Percentiles rank a stretch among this genome's conserved stretches.
These are phyloP conservation scores for Ophiosphaerella korrae DNA, from an alignment of 2,329 filamentous ascomycete species.

Conservation along the genomic window DNA sequence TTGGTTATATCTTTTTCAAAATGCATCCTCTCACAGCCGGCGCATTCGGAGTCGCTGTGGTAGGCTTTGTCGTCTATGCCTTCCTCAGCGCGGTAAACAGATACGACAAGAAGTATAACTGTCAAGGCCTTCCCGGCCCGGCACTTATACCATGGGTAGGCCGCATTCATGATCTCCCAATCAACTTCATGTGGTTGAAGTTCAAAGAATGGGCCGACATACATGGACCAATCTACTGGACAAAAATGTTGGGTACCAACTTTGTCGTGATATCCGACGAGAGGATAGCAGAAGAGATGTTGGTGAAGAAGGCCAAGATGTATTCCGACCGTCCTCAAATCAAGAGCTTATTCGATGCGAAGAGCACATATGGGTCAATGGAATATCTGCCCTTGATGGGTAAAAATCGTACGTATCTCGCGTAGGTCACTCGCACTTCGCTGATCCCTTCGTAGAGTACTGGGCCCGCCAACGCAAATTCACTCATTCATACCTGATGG, in stretches of 20 bases:
- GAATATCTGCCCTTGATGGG: conserved; percentile 63
- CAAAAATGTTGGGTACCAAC: conserved; percentile 48
- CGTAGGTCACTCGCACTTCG: background rate
- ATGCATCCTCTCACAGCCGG: conserved; percentile 51
- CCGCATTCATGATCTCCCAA: conserved; percentile 44
- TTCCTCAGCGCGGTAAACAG: conserved; percentile 42
- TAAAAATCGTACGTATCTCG: conserved; percentile 54
- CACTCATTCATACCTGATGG: conserved; percentile 58
- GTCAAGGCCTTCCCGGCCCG: conserved; percentile 49
- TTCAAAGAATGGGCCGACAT: conserved; percentile 49
- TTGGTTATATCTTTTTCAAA: conserved; percentile 1
- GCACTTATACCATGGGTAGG: conserved; percentile 45
- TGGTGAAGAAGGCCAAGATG: conserved; percentile 58
- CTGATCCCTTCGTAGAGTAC: conserved; percentile 49
- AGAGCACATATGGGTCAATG: conserved; percentile 61
- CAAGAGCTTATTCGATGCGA: conserved; percentile 59
- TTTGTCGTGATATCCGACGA: conserved; percentile 59
- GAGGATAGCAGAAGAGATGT: conserved; percentile 58
- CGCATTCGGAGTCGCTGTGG: conserved; percentile 42
- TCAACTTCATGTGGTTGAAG: conserved; percentile 57
- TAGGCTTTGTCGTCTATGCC: conserved; percentile 44
- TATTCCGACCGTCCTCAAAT: conserved; percentile 60
- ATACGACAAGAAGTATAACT: conserved; percentile 46
- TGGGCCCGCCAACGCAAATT: conserved; percentile 61
- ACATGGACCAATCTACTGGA: conserved; percentile 44